Conservation (phyloP, 371 early-diverging fungal genomes). For the Quaeritorhiza haematococci region DNA sequence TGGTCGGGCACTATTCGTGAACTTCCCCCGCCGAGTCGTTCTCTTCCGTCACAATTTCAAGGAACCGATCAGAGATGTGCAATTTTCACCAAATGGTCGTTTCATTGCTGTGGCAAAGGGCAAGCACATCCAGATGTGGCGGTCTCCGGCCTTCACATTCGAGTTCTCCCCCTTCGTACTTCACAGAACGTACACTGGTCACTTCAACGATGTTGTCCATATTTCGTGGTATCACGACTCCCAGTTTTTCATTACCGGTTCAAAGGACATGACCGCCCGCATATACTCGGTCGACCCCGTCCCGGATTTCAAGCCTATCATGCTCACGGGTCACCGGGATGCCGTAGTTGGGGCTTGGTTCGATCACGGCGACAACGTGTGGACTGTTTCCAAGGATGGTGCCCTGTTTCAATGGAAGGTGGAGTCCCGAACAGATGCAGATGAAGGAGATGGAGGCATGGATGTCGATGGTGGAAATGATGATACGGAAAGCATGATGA, state of each 20-base stretch:
- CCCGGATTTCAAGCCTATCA: conserved; percentile 44
- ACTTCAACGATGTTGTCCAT: conserved; percentile 81
- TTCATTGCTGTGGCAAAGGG: conserved; percentile 83
- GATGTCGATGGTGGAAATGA: conserved; percentile 7
- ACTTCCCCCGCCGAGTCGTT: conserved; percentile 74
- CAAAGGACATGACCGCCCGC: conserved; percentile 88
- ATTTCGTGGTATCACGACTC: conserved; percentile 86
- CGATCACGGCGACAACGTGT: conserved; percentile 63
- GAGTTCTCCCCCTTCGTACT: conserved; percentile 91
- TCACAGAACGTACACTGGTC: conserved; percentile 71
- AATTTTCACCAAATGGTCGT: conserved; percentile 61
- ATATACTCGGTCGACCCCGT: conserved; percentile 65
- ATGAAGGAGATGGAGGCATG: conserved; percentile 52
- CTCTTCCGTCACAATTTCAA: conserved; percentile 88
- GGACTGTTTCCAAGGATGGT: conserved; percentile 78
- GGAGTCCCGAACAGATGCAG: conserved; percentile 26
- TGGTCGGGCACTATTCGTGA: conserved; percentile 83
- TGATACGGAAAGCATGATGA: conserved; percentile 18
- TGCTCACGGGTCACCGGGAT: conserved; percentile 82
- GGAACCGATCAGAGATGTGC: conserved; percentile 65
- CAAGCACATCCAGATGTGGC: conserved; percentile 86
- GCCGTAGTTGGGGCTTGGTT: conserved; percentile 90
- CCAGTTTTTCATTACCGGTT: conserved; percentile 70
- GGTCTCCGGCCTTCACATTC: conserved; percentile 78
- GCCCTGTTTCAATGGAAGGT: conserved; percentile 77